phyloP scores from a whole-genome alignment of 768 basidiomycete species.

The Gymnopilus dilepis region DNA sequence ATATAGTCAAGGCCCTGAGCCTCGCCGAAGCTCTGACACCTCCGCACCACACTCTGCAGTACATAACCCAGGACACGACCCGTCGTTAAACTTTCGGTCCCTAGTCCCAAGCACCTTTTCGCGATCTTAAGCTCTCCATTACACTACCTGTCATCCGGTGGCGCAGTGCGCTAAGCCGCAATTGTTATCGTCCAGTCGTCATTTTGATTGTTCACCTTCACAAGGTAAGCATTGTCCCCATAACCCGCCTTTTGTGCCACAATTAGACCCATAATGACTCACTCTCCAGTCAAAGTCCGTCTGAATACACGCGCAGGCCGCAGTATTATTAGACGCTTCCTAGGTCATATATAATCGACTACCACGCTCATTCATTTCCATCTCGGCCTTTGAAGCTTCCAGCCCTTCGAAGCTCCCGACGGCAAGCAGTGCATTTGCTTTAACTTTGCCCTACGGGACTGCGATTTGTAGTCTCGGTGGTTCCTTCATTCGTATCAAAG shows the following conservation, averaged over 20 bases:
- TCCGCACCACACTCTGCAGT: background rate
- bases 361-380: background rate
- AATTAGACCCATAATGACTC: background rate
- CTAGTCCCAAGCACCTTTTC: background rate
- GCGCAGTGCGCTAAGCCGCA: background rate
- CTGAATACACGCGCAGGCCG: constrained; percentile 2
- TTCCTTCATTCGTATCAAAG: background rate
- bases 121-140: background rate
- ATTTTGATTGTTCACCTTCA: background rate
- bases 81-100: background rate
- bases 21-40: background rate
- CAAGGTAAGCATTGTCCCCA: background rate
- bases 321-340: background rate
- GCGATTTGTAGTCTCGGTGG: background rate
- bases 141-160: background rate
- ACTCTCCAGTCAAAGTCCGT: background rate
- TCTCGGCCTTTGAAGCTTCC: background rate
- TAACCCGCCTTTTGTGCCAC: background rate
- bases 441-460: background rate
- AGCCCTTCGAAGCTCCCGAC: background rate
- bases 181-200: background rate
- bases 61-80: constrained; percentile 1
- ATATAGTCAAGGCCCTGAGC: background rate
- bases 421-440: background rate
- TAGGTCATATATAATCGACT: background rate